Conservation (phyloP, 306 rosid species). For the Clitoria ternatea region DNA sequence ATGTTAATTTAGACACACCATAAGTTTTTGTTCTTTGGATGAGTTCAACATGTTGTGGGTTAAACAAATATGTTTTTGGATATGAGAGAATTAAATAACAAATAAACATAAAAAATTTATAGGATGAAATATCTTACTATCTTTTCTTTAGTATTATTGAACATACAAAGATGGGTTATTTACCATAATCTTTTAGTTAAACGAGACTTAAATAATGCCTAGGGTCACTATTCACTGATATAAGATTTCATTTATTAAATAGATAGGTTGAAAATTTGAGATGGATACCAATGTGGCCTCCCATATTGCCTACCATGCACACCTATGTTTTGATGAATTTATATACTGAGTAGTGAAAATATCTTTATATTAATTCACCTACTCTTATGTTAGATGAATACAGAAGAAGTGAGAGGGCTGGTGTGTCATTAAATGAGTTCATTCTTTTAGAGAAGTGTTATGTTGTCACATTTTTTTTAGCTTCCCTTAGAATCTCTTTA, state of each 20-base stretch:
- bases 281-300: background rate
- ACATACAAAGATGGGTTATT: background rate
- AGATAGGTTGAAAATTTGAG: background rate
- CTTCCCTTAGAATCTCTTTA: no score
- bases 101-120: background rate
- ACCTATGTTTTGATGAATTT: background rate
- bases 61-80: background rate
- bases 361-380: no score
- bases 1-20: background rate
- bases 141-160: background rate
- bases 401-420: background rate
- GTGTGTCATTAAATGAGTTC: background rate
- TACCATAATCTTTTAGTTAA: background rate
- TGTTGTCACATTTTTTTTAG: no score
- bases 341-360: background rate
- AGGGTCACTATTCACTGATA: background rate
- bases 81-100: conserved; percentile 15
- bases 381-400: background rate
- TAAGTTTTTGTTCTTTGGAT: background rate
- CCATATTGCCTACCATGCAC: background rate
- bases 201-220: background rate
- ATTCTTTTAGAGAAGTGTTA: background rate
- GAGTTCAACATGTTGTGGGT: background rate
- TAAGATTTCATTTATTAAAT: background rate
- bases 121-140: background rate